These are phyloP conservation scores for Mortierella polycephala DNA, from an alignment of 371 early-diverging fungal species.

Conservation along the genomic window DNA sequence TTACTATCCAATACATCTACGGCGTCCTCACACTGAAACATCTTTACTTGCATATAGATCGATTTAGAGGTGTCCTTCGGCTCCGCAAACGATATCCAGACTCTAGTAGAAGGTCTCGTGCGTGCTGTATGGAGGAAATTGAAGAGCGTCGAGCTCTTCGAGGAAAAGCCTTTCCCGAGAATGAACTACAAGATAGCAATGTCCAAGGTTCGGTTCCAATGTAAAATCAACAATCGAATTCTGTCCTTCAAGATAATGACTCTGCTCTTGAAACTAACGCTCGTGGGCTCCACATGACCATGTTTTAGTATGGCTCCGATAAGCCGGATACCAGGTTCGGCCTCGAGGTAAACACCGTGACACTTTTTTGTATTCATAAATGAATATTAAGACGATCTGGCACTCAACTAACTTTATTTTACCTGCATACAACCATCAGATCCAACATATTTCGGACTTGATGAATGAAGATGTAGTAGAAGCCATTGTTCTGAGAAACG, in stretches of 20 bases:
- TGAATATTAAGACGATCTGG: not conserved
- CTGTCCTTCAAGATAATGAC: not conserved
- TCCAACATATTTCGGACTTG: constrained; percentile 57
- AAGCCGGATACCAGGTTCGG: constrained; percentile 90
- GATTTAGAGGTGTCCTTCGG: constrained; percentile 93
- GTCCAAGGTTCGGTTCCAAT: constrained; percentile 58
- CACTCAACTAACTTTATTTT: not conserved
- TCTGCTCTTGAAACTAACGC: not conserved
- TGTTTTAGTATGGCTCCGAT: constrained; percentile 84
- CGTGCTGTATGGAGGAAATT: constrained; percentile 73
- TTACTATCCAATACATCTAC: not conserved
- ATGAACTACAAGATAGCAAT: constrained; percentile 89
- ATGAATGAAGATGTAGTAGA: constrained; percentile 32
- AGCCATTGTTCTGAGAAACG: constrained; percentile 51
- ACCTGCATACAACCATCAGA: constrained; percentile 28
- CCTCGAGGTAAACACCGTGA: constrained; percentile 61
- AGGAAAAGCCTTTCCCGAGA: constrained; percentile 64
- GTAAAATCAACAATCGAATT: not conserved
- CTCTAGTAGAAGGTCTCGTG: constrained; percentile 81
- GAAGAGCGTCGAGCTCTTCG: constrained; percentile 61
- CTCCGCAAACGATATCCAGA: constrained; percentile 73
- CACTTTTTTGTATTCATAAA: not conserved
- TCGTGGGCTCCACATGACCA: too few relatives aligned
- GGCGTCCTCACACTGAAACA: too few relatives aligned
- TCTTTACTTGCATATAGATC: constrained; percentile 59